Base-by-base conservation (phyloP, 2,329 filamentous ascomycete genomes). In the Fonsecaea nubica region DNA sequence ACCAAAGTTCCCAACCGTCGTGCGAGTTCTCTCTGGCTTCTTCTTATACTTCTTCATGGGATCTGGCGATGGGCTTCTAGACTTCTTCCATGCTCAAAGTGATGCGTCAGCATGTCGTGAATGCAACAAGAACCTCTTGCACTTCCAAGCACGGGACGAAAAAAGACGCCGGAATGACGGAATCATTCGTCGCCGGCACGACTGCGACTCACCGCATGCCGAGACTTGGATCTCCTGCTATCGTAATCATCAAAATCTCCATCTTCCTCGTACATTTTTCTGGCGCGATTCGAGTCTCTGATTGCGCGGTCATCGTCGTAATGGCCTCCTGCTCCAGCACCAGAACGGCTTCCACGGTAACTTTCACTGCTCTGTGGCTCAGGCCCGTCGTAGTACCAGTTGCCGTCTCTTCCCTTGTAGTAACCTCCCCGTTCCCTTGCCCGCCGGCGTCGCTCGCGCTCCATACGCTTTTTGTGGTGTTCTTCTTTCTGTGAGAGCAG, bases 401-500 rank as follows among this genome's bases (percentile, higher is more conserved):
- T 57, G 10, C 72, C 71, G 50, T 72, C 72, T 33, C 68, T 56
- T 18, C 70, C 71, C 56, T 73, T 73, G 62, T 73, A 72, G 62
- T 73, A 73, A 7, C 70, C 71, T 10, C 65, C 67, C 15, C 56
- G 54, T 62, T 72, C 66, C 62, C 52, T 62, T 36, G 71, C 72
- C 30, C 60, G 61, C 32, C n/a, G 10, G 13, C 71, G 69, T 9
- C 67, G 64, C 32, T 68, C 64, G 38, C 65, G 60, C 35, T 72
- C 71, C 38, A 74, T 25, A 30, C 72, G 66, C 58, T 69, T 71
- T 45, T 69, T 69, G 54, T 74, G 72, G 32, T 70, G 68, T 55
- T 71, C 66, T 74, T 82, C 79, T 62, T 81, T 79, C 71, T 84
- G 78, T 42, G 79, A 72, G 69, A 85, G 81, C 65, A 89, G 83